Evolutionary conservation across 495 filamentous ascomycete genomes (phyloP).

Genomic region (Terfezia claveryi): DNA sequence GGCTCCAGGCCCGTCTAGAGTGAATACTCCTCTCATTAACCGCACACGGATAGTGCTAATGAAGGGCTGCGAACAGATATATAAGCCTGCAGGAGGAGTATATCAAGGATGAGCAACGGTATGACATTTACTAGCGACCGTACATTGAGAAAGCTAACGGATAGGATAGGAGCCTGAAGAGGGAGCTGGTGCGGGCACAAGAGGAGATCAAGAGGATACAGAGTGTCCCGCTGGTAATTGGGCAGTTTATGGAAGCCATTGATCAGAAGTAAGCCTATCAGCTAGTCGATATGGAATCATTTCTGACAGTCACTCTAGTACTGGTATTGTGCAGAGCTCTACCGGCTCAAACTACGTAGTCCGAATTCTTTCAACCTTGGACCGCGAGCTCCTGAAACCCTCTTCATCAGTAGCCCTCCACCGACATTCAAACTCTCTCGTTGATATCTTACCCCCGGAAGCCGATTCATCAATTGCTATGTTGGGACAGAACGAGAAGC

Average conservation of each 20-base stretch:
- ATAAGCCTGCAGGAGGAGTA: constrained; percentile 98
- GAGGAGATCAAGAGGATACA: constrained; percentile 99
- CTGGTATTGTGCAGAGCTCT: constrained; percentile 93
- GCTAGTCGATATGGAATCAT: neutral
- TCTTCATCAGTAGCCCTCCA: constrained; percentile 94
- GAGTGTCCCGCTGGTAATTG: constrained; percentile 91
- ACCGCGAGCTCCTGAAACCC: constrained; percentile 91
- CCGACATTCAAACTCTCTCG: constrained; percentile 92
- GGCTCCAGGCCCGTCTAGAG: constrained; percentile 87
- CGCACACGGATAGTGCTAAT: neutral
- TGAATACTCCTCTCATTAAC: constrained; percentile 22
- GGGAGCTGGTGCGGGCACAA: constrained; percentile 89
- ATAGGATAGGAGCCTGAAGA: constrained; percentile 59
- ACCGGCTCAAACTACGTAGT: constrained; percentile 98
- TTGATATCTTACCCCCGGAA: constrained; percentile 93
- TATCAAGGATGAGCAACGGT: constrained; percentile 99
- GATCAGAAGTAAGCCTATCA: constrained; percentile 66
- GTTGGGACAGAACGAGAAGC: constrained; percentile 89
- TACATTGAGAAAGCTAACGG: neutral
- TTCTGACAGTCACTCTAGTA: constrained; percentile 33
- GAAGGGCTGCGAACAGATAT: constrained; percentile 33
- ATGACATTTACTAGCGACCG: constrained; percentile 9
- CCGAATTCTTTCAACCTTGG: constrained; percentile 90
- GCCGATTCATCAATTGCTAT: constrained; percentile 97
- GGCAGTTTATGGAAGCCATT: constrained; percentile 99